Percentiles rank a stretch among this genome's conserved stretches.
These are phyloP conservation scores for Xylaria sp. DNA, from an alignment of 2,329 filamentous ascomycete species.

Conservation along the genomic window DNA sequence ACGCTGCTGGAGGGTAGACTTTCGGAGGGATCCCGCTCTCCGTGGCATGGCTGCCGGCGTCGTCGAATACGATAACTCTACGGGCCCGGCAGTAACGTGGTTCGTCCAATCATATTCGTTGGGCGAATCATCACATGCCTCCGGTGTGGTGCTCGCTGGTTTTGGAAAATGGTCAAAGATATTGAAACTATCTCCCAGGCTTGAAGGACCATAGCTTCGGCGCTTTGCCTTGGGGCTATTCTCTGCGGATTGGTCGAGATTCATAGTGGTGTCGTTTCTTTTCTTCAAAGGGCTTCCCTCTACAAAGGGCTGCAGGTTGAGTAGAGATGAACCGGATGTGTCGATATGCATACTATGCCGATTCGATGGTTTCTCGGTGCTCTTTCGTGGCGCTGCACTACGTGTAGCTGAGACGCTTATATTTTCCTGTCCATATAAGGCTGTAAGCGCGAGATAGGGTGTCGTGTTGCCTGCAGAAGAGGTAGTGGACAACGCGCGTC, in stretches of 20 bases:
- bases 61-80: conserved; percentile 52
- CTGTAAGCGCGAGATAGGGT: conserved; percentile 49
- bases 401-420: conserved; percentile 40
- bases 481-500: conserved; percentile 74
- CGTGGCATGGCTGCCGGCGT: conserved; percentile 65
- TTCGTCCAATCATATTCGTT: conserved; percentile 61
- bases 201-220: conserved; percentile 80
- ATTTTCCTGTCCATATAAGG: conserved; percentile 53
- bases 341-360: conserved; percentile 65
- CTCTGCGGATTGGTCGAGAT: conserved; percentile 76
- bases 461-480: conserved; percentile 73
- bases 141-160: conserved; percentile 50
- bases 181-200: conserved; percentile 67
- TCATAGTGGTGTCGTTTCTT: conserved; percentile 89
- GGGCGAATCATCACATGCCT: conserved; percentile 56
- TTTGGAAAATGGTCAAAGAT: conserved; percentile 70
- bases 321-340: conserved; percentile 58
- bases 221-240: conserved; percentile 91
- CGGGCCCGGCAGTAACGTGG: conserved; percentile 39
- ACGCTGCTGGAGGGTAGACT: conserved; percentile 87
- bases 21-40: conserved; percentile 78
- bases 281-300: conserved; percentile 87
- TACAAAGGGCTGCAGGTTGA: conserved; percentile 56
- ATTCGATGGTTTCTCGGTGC: conserved; percentile 53
- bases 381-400: conserved; percentile 51